Evolutionary conservation across 306 rosid genomes (phyloP).

Genomic region (Pterocarpus macrocarpus): DNA sequence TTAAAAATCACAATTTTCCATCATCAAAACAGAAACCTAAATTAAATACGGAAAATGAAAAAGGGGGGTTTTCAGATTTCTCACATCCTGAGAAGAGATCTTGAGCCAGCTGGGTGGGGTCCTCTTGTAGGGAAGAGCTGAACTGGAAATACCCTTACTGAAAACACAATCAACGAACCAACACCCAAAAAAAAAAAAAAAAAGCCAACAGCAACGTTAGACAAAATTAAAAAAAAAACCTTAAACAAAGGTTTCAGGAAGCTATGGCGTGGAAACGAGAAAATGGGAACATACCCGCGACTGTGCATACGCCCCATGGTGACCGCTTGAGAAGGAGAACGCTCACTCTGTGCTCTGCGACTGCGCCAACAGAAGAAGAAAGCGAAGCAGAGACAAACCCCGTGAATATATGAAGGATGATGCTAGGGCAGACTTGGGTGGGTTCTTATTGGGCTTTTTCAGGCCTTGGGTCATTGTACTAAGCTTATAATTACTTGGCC

Average conservation of each 20-base stretch:
- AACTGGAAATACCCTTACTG: slow-evolving; percentile 92
- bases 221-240: too few species aligned
- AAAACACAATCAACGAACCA: slow-evolving; percentile 22
- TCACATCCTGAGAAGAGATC: slow-evolving; percentile 79
- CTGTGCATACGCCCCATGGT: slow-evolving; percentile 94
- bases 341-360: slow-evolving; percentile 23
- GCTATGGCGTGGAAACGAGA: not conserved
- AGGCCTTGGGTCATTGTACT: not conserved
- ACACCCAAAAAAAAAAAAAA: not conserved
- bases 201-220: not conserved
- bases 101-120: slow-evolving; percentile 83
- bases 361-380: not conserved
- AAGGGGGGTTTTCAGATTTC: slow-evolving; percentile 14
- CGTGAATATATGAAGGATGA: not conserved
- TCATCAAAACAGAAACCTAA: not conserved
- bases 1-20: not conserved
- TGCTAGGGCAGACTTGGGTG: slow-evolving; percentile 51
- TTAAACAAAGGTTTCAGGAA: not conserved
- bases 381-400: not conserved
- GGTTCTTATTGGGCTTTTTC: too few species aligned
- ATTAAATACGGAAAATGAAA: not conserved
- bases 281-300: slow-evolving; percentile 61
- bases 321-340: slow-evolving; percentile 38
- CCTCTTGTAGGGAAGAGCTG: slow-evolving; percentile 89
- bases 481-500: not conserved